Conservation (phyloP, 306 rosid species). For the Begonia loranthoides region DNA sequence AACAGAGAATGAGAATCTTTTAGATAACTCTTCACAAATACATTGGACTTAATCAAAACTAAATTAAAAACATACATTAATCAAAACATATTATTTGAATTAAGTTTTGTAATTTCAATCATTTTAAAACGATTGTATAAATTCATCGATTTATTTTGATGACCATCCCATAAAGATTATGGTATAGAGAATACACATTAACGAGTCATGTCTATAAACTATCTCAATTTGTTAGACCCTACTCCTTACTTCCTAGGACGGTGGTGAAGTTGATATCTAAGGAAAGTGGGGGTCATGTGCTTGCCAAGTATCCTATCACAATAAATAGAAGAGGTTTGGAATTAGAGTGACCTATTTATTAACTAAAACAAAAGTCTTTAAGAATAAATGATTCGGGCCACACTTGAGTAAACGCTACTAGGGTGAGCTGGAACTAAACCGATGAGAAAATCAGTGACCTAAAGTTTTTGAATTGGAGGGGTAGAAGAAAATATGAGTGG, state of each 20-base stretch:
- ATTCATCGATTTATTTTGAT: no score
- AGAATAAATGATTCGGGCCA: constrained; percentile 4
- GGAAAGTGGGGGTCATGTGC: constrained; percentile 10
- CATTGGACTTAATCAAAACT: no score
- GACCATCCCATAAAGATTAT: no score
- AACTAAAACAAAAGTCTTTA: neutral
- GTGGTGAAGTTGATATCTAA: constrained; percentile 4
- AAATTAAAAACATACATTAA: no score
- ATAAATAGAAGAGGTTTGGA: constrained; percentile 13
- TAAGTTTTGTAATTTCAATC: no score
- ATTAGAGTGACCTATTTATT: neutral
- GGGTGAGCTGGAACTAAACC: constrained; percentile 2
- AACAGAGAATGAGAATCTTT: no score
- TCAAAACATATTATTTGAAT: no score
- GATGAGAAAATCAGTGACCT: neutral
- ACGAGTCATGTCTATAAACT: no score
- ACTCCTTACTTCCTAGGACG: neutral
- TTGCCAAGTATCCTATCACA: constrained; percentile 1
- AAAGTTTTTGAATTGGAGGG: neutral
- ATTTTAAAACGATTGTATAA: no score
- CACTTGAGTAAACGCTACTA: neutral
- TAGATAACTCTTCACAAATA: no score
- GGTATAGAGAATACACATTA: no score
- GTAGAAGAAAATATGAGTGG: neutral
- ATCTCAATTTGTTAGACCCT: neutral